Evolutionary conservation across 345 rosid species (phyloP).

Genomic region (Geranium brycei): DNA sequence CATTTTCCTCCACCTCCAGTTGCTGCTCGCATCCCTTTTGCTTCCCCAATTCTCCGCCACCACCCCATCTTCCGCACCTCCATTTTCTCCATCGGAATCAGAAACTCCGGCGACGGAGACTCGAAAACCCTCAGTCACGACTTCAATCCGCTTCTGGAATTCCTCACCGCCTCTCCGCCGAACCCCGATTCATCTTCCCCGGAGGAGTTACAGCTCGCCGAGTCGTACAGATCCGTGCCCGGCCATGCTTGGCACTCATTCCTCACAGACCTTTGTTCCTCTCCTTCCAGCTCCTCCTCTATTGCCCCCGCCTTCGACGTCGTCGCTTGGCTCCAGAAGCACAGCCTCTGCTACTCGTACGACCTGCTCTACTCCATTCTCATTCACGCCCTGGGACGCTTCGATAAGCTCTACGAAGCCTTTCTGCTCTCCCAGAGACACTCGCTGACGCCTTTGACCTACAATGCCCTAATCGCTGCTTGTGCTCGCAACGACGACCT

Average conservation of each 20-base stretch:
- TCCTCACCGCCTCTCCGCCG: slow-evolving; percentile 29
- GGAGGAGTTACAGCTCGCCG: slow-evolving; percentile 56
- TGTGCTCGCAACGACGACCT: slow-evolving; percentile 75
- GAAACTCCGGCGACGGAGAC: slow-evolving; percentile 8
- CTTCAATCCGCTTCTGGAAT: slow-evolving; percentile 71
- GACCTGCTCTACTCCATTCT: slow-evolving; percentile 87
- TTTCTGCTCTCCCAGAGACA: slow-evolving; percentile 73
- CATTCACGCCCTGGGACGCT: slow-evolving; percentile 85
- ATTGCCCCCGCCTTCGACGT: slow-evolving; percentile 57
- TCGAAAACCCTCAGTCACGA: slow-evolving; percentile 51
- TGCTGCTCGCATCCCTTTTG: not conserved
- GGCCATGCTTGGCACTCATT: slow-evolving; percentile 85
- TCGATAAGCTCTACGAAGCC: slow-evolving; percentile 93
- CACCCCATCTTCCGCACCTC: slow-evolving; percentile 11
- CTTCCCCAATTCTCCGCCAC: slow-evolving; percentile 6
- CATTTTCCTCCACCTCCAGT: not conserved
- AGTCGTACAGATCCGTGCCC: slow-evolving; percentile 75
- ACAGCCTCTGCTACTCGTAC: slow-evolving; percentile 88
- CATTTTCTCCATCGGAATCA: slow-evolving; percentile 5
- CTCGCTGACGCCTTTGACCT: slow-evolving; percentile 66
- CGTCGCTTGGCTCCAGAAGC: slow-evolving; percentile 78
- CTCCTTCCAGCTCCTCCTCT: slow-evolving; percentile 23
- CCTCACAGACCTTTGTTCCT: slow-evolving; percentile 49
- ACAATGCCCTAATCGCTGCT: slow-evolving; percentile 82
- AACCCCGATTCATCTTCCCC: slow-evolving; percentile 21